phyloP scores from a whole-genome alignment of 768 basidiomycete species.

The Mrakia frigida region DNA sequence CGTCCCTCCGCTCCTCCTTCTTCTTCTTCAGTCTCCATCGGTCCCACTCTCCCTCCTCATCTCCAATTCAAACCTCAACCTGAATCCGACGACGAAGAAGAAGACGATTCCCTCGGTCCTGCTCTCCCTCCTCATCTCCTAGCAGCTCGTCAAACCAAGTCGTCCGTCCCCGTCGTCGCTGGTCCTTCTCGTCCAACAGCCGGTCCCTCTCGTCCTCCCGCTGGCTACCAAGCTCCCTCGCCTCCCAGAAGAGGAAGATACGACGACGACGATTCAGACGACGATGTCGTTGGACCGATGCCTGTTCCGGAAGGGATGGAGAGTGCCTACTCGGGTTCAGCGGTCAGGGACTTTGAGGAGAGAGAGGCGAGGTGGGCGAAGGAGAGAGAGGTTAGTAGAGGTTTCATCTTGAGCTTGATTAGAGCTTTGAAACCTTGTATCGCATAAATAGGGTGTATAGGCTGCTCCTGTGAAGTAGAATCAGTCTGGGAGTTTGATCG shows the following conservation, averaged over 20 bases:
- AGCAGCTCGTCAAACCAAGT: conserved; percentile 43
- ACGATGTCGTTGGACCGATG: conserved; percentile 72
- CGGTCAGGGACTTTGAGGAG: conserved; percentile 76
- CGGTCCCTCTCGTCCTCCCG: conserved; percentile 22
- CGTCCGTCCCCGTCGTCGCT: conserved; percentile 23
- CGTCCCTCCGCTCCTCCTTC: conserved; percentile 12
- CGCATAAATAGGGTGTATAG: background rate
- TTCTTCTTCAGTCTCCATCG: conserved; percentile 37
- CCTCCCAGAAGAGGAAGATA: conserved; percentile 26
- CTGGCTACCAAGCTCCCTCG: conserved; percentile 32
- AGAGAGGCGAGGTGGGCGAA: conserved; percentile 71
- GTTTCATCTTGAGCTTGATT: background rate
- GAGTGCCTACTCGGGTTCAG: conserved; percentile 46
- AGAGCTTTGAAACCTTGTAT: too few relatives aligned
- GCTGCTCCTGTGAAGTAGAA: background rate
- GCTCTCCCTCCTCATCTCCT: conserved; percentile 67
- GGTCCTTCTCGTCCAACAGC: conserved; percentile 37
- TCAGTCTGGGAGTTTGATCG: background rate
- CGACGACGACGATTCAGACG: conserved; percentile 61
- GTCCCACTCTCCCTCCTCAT: conserved; percentile 45
- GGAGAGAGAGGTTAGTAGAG: conserved; percentile 52
- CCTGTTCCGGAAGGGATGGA: conserved; percentile 52
- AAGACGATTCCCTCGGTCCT: conserved; percentile 67
- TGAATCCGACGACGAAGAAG: conserved; percentile 48
- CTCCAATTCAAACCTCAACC: conserved; percentile 34